A percentile compares a stretch with the other conserved stretches of the same genome.
Conservation (phyloP, 2,329 filamentous ascomycete genomes). For the Beauveria medogensis region DNA sequence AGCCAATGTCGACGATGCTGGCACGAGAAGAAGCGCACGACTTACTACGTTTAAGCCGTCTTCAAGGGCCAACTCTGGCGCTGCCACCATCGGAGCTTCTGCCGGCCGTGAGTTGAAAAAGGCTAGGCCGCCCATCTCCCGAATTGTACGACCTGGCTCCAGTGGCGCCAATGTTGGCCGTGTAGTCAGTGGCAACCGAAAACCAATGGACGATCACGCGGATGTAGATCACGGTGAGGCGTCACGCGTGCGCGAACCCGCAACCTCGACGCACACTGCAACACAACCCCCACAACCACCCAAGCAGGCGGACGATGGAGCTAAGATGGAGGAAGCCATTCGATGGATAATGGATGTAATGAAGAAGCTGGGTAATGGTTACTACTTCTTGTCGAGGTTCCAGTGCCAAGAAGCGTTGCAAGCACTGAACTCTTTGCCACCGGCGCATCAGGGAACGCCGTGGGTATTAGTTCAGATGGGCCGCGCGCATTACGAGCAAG, state of each 20-base stretch:
- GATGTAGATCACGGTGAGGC: slow-evolving; percentile 62
- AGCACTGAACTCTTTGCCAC: slow-evolving; percentile 61
- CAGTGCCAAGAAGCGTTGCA: slow-evolving; percentile 70
- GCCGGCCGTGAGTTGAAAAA: slow-evolving; percentile 70
- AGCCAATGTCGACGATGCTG: slow-evolving; percentile 50
- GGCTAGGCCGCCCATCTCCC: slow-evolving; percentile 63
- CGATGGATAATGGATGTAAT: slow-evolving; percentile 72
- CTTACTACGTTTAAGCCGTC: slow-evolving; percentile 63
- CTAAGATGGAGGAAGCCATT: slow-evolving; percentile 67
- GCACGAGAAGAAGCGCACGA: slow-evolving; percentile 59
- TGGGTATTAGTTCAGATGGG: slow-evolving; percentile 91
- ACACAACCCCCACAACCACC: slow-evolving; percentile 22
- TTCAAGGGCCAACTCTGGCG: slow-evolving; percentile 53
- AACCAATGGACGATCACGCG: slow-evolving; percentile 58
- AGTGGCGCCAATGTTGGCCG: slow-evolving; percentile 68
- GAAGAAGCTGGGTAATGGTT: slow-evolving; percentile 72
- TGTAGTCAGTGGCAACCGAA: slow-evolving; percentile 85
- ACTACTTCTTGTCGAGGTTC: slow-evolving; percentile 70
- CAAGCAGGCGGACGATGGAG: slow-evolving; percentile 34
- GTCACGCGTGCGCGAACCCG: slow-evolving; percentile 38
- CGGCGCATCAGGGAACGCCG: slow-evolving; percentile 75
- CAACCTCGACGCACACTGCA: slow-evolving; percentile 29
- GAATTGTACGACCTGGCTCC: slow-evolving; percentile 57
- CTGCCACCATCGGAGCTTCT: slow-evolving; percentile 48
- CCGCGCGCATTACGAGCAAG: slow-evolving; percentile 84